Conservation (phyloP, 140 eudicot genomes). For the Erigeron philadelphicus region DNA sequence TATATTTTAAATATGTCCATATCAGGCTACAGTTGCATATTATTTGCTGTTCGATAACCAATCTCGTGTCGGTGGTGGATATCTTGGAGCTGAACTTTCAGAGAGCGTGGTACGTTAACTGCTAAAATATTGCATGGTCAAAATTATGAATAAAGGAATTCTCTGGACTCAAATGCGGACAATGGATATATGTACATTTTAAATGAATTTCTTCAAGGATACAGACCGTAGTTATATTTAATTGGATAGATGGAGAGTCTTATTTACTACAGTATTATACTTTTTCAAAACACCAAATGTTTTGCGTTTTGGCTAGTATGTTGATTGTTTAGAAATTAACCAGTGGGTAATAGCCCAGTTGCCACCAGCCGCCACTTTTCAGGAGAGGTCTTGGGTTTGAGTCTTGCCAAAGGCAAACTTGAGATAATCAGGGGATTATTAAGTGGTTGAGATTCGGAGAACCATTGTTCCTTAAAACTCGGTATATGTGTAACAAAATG, state of each 20-base stretch:
- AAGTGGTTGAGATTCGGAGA: too few species aligned
- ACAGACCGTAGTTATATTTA: too few species aligned
- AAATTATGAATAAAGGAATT: background rate
- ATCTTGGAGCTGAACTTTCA: slow-evolving; percentile 71
- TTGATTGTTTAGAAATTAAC: too few species aligned
- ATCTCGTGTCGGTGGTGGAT: slow-evolving; percentile 64
- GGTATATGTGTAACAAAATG: too few species aligned
- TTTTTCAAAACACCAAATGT: too few species aligned
- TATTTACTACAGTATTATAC: background rate
- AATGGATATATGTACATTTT: background rate
- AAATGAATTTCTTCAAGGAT: background rate
- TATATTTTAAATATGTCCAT: slow-evolving; percentile 6
- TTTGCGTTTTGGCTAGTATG: too few species aligned
- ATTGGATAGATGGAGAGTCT: background rate
- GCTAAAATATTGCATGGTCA: background rate
- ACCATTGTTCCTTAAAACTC: too few species aligned
- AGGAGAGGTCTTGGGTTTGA: too few species aligned
- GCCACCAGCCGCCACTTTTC: too few species aligned
- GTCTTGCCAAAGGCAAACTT: too few species aligned
- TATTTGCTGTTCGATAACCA: slow-evolving; percentile 69
- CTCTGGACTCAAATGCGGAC: background rate
- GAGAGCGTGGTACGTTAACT: slow-evolving; percentile 54
- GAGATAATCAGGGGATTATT: too few species aligned
- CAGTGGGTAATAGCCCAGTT: too few species aligned
- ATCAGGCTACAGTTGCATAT: slow-evolving; percentile 86